Evolutionary conservation across 768 basidiomycete species (phyloP).

Genomic region (Lentinula raphanica): DNA sequence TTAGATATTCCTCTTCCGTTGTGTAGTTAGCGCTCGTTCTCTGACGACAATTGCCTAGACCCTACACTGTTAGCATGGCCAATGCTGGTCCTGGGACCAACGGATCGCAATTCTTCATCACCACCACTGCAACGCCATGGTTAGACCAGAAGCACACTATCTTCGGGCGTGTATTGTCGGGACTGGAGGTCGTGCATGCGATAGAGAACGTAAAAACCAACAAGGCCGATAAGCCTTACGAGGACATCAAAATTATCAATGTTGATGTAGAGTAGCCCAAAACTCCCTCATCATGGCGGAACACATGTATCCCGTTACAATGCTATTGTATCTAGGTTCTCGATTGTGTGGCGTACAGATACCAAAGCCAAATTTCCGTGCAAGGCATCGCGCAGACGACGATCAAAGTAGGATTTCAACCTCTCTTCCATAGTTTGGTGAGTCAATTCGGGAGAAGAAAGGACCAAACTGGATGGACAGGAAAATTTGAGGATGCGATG

Average conservation of each 20-base stretch:
- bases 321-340: constrained; percentile 43
- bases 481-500: constrained; percentile 54
- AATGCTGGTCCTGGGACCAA: constrained; percentile 88
- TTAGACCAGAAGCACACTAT: constrained; percentile 89
- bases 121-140: constrained; percentile 92
- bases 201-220: constrained; percentile 90
- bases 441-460: constrained; percentile 15
- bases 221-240: constrained; percentile 84
- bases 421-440: constrained; percentile 21
- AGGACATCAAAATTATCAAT: constrained; percentile 89
- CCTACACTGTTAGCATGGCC: constrained; percentile 95
- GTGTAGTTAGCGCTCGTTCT: neutral
- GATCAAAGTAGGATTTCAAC: constrained; percentile 29
- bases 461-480: constrained; percentile 34
- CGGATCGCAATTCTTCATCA: constrained; percentile 97
- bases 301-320: constrained; percentile 29
- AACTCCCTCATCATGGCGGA: no score
- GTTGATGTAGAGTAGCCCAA: constrained; percentile 57
- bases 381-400: constrained; percentile 22
- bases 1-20: constrained; percentile 26
- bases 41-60: constrained; percentile 38
- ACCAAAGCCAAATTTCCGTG: constrained; percentile 11
- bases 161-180: constrained; percentile 84
- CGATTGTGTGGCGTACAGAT: constrained; percentile 26
- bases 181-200: constrained; percentile 82